Base-by-base conservation (phyloP, 805 yeast genomes). In the Candida boidinii region DNA sequence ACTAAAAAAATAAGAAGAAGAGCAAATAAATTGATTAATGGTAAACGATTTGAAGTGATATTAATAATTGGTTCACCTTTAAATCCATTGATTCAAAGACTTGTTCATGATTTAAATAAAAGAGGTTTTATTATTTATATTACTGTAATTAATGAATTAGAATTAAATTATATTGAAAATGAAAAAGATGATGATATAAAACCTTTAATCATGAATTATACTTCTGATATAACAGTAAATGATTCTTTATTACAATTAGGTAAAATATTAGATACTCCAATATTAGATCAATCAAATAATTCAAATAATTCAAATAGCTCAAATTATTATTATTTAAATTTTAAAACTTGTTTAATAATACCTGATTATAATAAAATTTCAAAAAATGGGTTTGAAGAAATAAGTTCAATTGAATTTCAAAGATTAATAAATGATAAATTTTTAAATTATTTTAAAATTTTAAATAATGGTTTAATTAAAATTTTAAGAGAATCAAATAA, bases 101-200 rank as follows among this genome's bases (percentile, higher is more conserved):
- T 85, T 20, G 83, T 87, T 1, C 65, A 71, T 36, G 95, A 85
- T 50, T 66, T 85, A 41, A 87, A 83, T 41, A 68, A 69, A 28
- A 62, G 94, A 34, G 94, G 95, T 1, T 84, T 81, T 49, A 79
- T 86, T 21, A 87, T 86, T 3, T 85, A 79, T 50, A 65, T 85
- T 41, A 77, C 94, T 1, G 72, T 77, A n/a, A 52, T 71, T n/a
- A 73, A 68, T 38, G 84, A 76, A 19, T 66, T 64, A 40, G 85
- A 79, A 39, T 51, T 63, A 28, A 60, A 56, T 42, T 67, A 68
- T 34, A 60, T 76, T 30, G 71, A 68, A 39, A 70, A 61, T 39
- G 83, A 81, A 37, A 68, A 77, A 29, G 73, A 79, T 12, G 69
- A 72, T 17, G 94, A 85, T 50, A 70, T 84, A 35, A 72, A 81